phyloP scores from a whole-genome alignment of 495 filamentous ascomycete genomes.

The Podospora bellae-mahoneyi region DNA sequence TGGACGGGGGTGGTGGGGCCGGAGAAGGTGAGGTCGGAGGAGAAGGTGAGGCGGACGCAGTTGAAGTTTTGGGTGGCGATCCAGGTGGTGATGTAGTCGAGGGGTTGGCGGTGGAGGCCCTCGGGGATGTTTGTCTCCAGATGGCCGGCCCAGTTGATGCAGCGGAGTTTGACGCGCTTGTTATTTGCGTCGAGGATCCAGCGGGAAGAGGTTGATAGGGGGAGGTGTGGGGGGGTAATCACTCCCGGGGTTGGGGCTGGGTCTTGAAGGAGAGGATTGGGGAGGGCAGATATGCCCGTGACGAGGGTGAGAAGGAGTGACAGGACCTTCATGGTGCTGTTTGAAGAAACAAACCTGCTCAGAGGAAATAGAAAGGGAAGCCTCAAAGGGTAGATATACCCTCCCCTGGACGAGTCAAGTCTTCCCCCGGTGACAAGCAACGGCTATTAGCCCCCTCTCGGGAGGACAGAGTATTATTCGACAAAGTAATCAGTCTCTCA shows the following conservation, averaged over 20 bases:
- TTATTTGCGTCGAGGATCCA: constrained; percentile 50
- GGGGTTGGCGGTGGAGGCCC: constrained; percentile 46
- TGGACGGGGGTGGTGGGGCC: constrained; percentile 34
- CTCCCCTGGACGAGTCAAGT: background rate
- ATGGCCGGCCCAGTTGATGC: constrained; percentile 53
- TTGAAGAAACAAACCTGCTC: constrained; percentile 23
- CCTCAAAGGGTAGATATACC: background rate
- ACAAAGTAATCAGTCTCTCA: background rate
- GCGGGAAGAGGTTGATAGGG: constrained; percentile 44
- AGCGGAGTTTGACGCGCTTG: constrained; percentile 49
- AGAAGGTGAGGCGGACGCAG: constrained; percentile 54
- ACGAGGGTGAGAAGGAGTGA: constrained; percentile 19
- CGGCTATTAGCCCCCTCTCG: background rate
- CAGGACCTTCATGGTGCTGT: background rate
- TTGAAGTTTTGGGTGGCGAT: constrained; percentile 47
- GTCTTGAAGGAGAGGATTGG: constrained; percentile 12
- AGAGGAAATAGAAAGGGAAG: background rate
- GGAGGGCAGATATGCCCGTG: constrained; percentile 28
- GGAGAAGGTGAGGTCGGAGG: constrained; percentile 48
- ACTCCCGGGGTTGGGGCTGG: background rate
- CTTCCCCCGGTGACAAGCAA: background rate
- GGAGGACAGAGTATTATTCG: background rate
- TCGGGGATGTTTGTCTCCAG: constrained; percentile 50
- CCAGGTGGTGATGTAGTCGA: constrained; percentile 42
- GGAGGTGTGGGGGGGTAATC: constrained; percentile 25